Base-by-base conservation (phyloP, 306 rosid species). In the Urtica urens region DNA sequence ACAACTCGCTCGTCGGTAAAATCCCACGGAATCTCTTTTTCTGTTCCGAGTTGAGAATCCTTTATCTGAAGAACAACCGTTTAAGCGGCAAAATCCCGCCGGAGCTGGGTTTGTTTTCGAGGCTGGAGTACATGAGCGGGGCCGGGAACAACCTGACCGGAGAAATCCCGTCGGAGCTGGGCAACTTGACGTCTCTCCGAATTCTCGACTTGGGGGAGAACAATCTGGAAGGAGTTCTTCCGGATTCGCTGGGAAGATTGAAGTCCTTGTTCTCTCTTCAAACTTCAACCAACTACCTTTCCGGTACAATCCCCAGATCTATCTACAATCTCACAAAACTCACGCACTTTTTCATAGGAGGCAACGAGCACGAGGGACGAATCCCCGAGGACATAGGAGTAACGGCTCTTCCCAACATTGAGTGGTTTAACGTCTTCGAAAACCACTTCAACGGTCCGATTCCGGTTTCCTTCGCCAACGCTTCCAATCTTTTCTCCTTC, bases 1-100 rank as follows among this genome's bases (percentile, higher is more conserved):
- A 46, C 46, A 58, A 37, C 26, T 16, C 56, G 41, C 52, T 73
- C 23, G 24, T 49, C 21, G 75, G 75, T 7, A 28, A 13, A 4
- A 33, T 58, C 9, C 63, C 47, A 0, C 11, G 37, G 4, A 34
- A 31, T 46, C 44, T 58, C 8, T 33, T 46, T 3, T 6, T 9
- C 12, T 58, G 63, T 34, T 58, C 53, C 15, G 11, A 19, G 5
- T 44, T 58, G 15, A 46, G 48, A 11, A 29, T 41, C 45, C 23
- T 58, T 23, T 23, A 51, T 33, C 33, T 58, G 34, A 34, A 42
- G 12, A n/a, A n/a, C 63, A 58, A 58, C 18, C 23, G 24, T 12
- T 58, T 58, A 24, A 46, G 3, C 23, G 54, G 63, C 12, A 19
- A 24, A n/a, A 22, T 58, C 16, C 54, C 54, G 23, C 46, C 17